Evolutionary conservation across 83 land plant species (phyloP).

Genomic region (Picea abies): DNA sequence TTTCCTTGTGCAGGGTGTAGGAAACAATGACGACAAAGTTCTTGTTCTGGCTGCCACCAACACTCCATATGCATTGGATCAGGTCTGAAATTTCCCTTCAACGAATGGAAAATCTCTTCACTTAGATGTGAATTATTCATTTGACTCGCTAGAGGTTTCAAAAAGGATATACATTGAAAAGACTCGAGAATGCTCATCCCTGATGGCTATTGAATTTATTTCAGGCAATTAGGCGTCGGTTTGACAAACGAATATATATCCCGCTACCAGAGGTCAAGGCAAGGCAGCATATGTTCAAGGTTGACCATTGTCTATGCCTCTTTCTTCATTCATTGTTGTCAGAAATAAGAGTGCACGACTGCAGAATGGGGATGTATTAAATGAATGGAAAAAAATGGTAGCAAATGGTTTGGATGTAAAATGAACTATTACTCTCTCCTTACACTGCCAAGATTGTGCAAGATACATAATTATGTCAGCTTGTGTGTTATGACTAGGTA

Average conservation of each 20-base stretch:
- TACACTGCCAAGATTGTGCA: neutral
- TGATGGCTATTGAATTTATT: slow-evolving; percentile 4
- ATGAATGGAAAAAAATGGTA: neutral
- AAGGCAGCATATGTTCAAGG: slow-evolving; percentile 99
- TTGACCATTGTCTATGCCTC: slow-evolving; percentile 18
- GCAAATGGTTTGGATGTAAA: neutral
- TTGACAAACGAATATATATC: slow-evolving; percentile 98
- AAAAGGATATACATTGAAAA: neutral
- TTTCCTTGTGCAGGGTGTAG: slow-evolving; percentile 78
- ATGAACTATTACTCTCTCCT: too few relatives aligned
- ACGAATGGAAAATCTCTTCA: neutral
- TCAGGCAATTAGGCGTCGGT: slow-evolving; percentile 93
- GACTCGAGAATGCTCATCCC: neutral
- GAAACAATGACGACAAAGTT: slow-evolving; percentile 91
- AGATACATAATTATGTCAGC: neutral
- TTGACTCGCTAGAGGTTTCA: neutral
- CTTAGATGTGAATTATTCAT: neutral
- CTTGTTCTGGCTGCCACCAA: slow-evolving; percentile 99
- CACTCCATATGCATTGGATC: slow-evolving; percentile 98
- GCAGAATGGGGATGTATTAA: neutral
- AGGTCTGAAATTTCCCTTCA: slow-evolving; percentile 44
- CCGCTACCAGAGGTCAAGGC: slow-evolving; percentile 99
- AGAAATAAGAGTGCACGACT: neutral
- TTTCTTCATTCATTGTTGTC: neutral
- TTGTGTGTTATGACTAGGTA: slow-evolving; percentile 53